These are phyloP conservation scores for Trichoderma harzianum DNA, from an alignment of 2,329 filamentous ascomycete species.

Conservation along the genomic window DNA sequence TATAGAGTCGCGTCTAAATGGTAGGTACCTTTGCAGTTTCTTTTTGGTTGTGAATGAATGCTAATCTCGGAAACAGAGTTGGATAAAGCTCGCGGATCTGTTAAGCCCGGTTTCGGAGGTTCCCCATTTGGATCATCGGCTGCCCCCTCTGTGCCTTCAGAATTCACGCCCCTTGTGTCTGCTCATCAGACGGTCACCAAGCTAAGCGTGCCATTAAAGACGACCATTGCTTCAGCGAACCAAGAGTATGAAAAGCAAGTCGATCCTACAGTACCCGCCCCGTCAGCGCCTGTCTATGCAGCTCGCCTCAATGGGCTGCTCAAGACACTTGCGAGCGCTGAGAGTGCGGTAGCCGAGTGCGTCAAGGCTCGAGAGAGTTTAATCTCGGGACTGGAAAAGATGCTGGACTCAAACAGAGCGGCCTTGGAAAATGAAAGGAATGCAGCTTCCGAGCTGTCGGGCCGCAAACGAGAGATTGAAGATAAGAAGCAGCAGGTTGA, in stretches of 20 bases:
- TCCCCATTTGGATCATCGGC: constrained; percentile 58
- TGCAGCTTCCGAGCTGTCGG: constrained; percentile 59
- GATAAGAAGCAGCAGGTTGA: constrained; percentile 85
- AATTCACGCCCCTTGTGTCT: constrained; percentile 72
- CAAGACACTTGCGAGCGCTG: constrained; percentile 81
- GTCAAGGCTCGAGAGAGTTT: constrained; percentile 80
- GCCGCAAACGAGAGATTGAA: constrained; percentile 71
- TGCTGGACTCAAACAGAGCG: constrained; percentile 69
- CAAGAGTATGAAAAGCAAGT: constrained; percentile 82
- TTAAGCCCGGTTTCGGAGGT: constrained; percentile 50
- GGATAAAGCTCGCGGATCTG: constrained; percentile 55
- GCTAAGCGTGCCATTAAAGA: constrained; percentile 63
- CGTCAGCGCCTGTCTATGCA: constrained; percentile 85
- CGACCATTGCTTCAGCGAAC: constrained; percentile 66
- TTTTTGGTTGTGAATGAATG: not conserved
- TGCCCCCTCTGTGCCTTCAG: constrained; percentile 62
- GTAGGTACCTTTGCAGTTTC: constrained; percentile 44
- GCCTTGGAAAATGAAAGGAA: constrained; percentile 68
- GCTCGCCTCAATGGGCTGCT: constrained; percentile 86
- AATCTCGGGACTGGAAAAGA: constrained; percentile 75
- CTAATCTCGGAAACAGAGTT: constrained; percentile 47
- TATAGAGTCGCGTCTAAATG: constrained; percentile 75
- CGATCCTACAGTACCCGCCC: constrained; percentile 63
- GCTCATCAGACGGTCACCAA: constrained; percentile 73
- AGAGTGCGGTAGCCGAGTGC: constrained; percentile 83